Conservation (phyloP, 352 stramenopile genomes). For the Globisporangium uncinulatum region DNA sequence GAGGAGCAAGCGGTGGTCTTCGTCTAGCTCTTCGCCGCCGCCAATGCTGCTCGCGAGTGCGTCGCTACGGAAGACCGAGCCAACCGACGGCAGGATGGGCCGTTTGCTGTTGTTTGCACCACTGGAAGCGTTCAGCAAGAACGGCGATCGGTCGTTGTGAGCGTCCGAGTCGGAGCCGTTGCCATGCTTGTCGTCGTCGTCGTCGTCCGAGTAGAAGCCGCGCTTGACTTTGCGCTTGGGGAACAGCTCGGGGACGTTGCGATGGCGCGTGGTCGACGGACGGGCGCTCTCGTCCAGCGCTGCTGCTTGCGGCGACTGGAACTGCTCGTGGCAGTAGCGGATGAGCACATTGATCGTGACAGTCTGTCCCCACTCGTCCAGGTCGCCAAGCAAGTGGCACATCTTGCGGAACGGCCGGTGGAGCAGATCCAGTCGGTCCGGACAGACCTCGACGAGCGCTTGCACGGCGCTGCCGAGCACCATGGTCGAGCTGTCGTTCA, state of each 20-base stretch:
- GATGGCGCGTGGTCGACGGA: constrained; percentile 7
- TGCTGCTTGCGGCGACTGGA: constrained; percentile 80
- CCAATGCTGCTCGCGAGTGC: constrained; percentile 61
- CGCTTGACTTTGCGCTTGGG: constrained; percentile 75
- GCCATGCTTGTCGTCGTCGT: constrained; percentile 22
- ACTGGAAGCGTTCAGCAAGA: constrained; percentile 29
- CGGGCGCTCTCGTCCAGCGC: constrained; percentile 18
- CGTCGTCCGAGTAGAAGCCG: constrained; percentile 97
- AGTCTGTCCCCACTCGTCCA: constrained; percentile 99
- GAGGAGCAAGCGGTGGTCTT: constrained; percentile 96
- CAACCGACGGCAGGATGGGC: constrained; percentile 53
- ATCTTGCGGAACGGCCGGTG: constrained; percentile 95
- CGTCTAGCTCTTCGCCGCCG: constrained; percentile 85
- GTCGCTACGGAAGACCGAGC: constrained; percentile 73
- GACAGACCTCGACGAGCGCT: constrained; percentile 95
- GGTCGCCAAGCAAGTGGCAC: constrained; percentile 96
- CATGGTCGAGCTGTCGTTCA: constrained; percentile 96
- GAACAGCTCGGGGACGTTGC: constrained; percentile 52
- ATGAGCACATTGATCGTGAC: constrained; percentile 92
- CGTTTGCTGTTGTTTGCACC: constrained; percentile 14
- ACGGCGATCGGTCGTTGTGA: constrained; percentile 39
- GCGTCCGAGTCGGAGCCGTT: constrained; percentile 76
- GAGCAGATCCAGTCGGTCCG: constrained; percentile 92
- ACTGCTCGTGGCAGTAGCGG: constrained; percentile 95
- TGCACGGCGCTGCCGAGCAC: constrained; percentile 95